These are phyloP conservation scores for Lojkania enalia DNA, from an alignment of 2,329 filamentous ascomycete species.

Conservation along the genomic window DNA sequence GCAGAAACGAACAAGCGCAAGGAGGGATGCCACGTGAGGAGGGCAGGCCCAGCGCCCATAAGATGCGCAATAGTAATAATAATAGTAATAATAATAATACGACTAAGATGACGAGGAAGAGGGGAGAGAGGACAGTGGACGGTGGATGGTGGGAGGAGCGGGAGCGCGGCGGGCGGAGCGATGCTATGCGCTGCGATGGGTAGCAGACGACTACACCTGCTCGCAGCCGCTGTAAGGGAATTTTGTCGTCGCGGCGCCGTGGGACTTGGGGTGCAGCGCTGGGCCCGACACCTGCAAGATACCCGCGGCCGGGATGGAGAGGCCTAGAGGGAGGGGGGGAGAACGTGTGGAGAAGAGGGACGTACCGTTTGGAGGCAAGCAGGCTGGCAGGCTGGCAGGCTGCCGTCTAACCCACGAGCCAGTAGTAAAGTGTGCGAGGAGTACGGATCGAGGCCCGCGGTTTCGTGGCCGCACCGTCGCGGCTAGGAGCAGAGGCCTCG, in stretches of 20 bases:
- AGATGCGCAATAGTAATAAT: too few relatives aligned
- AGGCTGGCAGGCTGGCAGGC: constrained; percentile 7
- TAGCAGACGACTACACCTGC: too few relatives aligned
- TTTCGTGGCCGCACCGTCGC: too few relatives aligned
- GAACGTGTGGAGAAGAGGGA: constrained; percentile 16
- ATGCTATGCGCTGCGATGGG: constrained; percentile 9
- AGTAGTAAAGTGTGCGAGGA: constrained; percentile 10
- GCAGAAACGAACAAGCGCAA: constrained; percentile 6
- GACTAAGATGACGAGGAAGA: too few relatives aligned
- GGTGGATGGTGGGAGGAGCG: constrained; percentile 4
- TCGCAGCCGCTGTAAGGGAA: constrained; percentile 28
- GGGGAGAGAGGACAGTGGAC: background rate
- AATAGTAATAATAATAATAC: too few relatives aligned
- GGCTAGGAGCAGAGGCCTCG: constrained; percentile 9
- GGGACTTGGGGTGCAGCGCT: constrained; percentile 15
- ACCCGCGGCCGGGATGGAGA: constrained; percentile 14
- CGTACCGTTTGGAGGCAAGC: constrained; percentile 16
- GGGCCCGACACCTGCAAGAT: constrained; percentile 14
- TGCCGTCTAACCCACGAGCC: too few relatives aligned
- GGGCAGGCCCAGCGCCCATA: background rate
- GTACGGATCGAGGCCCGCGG: constrained; percentile 5
- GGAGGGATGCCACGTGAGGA: constrained; percentile 10
- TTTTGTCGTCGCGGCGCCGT: constrained; percentile 4
- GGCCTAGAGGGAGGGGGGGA: constrained; percentile 10
- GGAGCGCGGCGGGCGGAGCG: constrained; percentile 9